Base-by-base conservation (phyloP, 1,284 basidiomycete species). In the Quambalaria eucalypti region DNA sequence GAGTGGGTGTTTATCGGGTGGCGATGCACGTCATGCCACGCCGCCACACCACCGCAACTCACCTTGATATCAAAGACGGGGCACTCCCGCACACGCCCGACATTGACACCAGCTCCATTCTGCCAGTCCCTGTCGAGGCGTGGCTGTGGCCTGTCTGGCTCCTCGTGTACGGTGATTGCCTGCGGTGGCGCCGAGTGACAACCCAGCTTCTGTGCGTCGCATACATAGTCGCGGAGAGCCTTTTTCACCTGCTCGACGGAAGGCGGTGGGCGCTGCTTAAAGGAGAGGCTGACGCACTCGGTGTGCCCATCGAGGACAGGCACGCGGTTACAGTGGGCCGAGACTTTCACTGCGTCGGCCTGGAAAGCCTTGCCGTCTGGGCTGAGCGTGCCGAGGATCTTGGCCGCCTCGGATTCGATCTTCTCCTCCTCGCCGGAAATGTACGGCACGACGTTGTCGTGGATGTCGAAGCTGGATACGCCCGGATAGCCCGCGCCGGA, bases 401-500 rank as follows among this genome's bases (percentile, higher is more conserved):
- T 99, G 72, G 87, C 82, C 14, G 88, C 87, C 79, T 99, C 93
- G 91, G 90, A 96, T 77, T 99, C 93, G 63, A 98, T 92, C 78
- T 98, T 99, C 69, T 83, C 82, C 76, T 99, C 93, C 60, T 79
- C 78, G 38, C 92, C 90, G 36, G 83, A 79, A 76, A 99, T 98
- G 78, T 88, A 87, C 1, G 93, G 93, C 1, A 99, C 87, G 74
- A 99, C 82, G 78, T 99, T 98, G 80, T 97, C 95, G 64, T 96
- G 74, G 73, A 97, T 90, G 78, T 98, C 95, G 56, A 99, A 81
- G 53, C 83, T 83, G 39, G 90, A 80, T 0, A 97, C 85, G 51
- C 95, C 95, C 1, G 95, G 95, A 79, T 98, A 99, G 28, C 95
- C 95, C 0, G 85, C 90, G 44, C 95, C 95, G 0, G 89, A 92